Base-by-base conservation (phyloP, 441 rosid genomes). In the Euphorbia schlechtendalii region DNA sequence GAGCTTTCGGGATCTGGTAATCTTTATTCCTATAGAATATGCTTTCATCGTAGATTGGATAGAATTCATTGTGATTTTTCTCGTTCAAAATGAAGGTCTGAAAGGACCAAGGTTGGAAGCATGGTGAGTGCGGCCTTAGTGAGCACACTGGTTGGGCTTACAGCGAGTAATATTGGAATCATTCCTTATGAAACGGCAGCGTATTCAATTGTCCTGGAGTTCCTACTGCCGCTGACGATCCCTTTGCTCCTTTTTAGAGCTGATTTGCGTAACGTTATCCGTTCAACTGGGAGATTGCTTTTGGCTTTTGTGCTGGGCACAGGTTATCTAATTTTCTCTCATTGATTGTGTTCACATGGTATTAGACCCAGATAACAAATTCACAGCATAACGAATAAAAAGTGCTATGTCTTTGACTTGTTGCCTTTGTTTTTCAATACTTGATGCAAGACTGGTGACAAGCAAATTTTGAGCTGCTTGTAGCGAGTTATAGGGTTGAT, bases 1-100 rank as follows among this genome's bases (percentile, higher is more conserved):
- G 96, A 22, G 91, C 93, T 74, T 80, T 89, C 21, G 93, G 98
- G 65, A 76, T 92, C 75, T 92, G 98, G 96, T 89, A 80, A 8
- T 12, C 34, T 38, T 1, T 32, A 13, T 21, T 38, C 55, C 32
- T n/a, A n/a, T n/a, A n/a, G n/a, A n/a, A n/a, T n/a, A n/a, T n/a
- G n/a, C n/a, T n/a, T n/a, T n/a, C n/a, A n/a, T n/a, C n/a, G n/a
- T n/a, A n/a, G n/a, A n/a, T 17, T 2, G 14, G 15, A 41, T 2
- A 0, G 13, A 10, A 18, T 9, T 87, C 8, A 15, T 12, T 3
- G 15, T 9, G 18, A 24, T 8, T 3, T 38, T 18, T 40, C 7
- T 21, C 5, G 17, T 48, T 46, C 14, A 13, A 13, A 41, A 20
- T 71, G 45, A 17, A 87, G 92, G 92, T 84, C 90, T 54, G 90